Percentiles rank a stretch among this genome's conserved stretches.
Evolutionary conservation across 78 protist genomes (phyloP).

Genomic region (Paulinella micropora): DNA sequence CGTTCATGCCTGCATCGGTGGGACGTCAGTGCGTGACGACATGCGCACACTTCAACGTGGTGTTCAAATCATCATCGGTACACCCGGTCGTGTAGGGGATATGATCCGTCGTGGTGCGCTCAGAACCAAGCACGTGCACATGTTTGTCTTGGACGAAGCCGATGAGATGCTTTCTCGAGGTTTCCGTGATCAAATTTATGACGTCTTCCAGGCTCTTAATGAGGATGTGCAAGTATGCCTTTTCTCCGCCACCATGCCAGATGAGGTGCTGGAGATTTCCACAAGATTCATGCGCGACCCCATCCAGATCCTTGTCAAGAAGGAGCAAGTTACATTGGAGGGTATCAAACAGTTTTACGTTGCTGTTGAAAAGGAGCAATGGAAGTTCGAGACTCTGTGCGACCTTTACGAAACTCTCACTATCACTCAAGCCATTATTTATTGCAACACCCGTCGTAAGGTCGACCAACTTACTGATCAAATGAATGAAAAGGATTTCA

Average conservation of each 20-base stretch:
- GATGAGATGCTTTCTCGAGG: slow-evolving; percentile 98
- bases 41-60: slow-evolving; percentile 57
- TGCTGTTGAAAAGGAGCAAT: slow-evolving; percentile 72
- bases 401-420: slow-evolving; percentile 94
- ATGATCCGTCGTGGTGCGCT: slow-evolving; percentile 85
- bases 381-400: slow-evolving; percentile 91
- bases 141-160: slow-evolving; percentile 96
- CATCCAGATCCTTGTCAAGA: slow-evolving; percentile 58
- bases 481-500: slow-evolving; percentile 62
- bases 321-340: slow-evolving; percentile 91
- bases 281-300: slow-evolving; percentile 91
- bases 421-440: slow-evolving; percentile 89
- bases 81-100: slow-evolving; percentile 98
- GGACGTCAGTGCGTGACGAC: slow-evolving; percentile 81
- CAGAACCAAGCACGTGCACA: slow-evolving; percentile 42
- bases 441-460: slow-evolving; percentile 81
- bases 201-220: slow-evolving; percentile 84
- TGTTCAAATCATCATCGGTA: slow-evolving; percentile 94
- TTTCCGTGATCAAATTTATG: slow-evolving; percentile 95
- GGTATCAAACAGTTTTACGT: slow-evolving; percentile 97
- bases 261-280: slow-evolving; percentile 84
- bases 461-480: slow-evolving; percentile 70
- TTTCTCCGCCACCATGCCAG: slow-evolving; percentile 96
- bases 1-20: slow-evolving; percentile 91
- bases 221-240: slow-evolving; percentile 77